Conservation (phyloP, 352 stramenopile genomes). For the Phytophthora crassamura region DNA sequence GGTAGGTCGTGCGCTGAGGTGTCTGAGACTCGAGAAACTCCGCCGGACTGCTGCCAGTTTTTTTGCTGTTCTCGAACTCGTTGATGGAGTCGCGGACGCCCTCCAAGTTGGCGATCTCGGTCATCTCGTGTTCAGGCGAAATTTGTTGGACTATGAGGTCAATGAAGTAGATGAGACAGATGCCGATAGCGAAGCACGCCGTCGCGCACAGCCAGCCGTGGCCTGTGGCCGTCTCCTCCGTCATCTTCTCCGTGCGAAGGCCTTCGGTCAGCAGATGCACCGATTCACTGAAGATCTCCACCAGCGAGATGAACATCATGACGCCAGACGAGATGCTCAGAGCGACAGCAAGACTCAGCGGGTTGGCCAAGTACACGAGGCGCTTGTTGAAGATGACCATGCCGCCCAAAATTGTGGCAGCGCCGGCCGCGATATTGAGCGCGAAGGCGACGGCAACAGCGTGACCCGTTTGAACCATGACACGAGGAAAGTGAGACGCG, state of each 20-base stretch:
- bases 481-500: background rate
- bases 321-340: constrained; percentile 76
- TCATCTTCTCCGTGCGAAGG: constrained; percentile 42
- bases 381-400: constrained; percentile 59
- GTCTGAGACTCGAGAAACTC: constrained; percentile 37
- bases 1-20: constrained; percentile 7
- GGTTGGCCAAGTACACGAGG: constrained; percentile 59
- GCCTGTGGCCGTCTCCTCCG: constrained; percentile 36
- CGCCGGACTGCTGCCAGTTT: background rate
- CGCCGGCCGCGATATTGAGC: constrained; percentile 56
- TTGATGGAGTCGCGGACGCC: constrained; percentile 43
- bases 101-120: constrained; percentile 45
- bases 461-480: constrained; percentile 50
- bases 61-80: constrained; percentile 32
- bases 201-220: constrained; percentile 85
- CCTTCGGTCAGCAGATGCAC: constrained; percentile 43
- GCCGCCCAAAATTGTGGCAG: constrained; percentile 62
- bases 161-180: constrained; percentile 62
- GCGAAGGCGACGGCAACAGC: constrained; percentile 50
- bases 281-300: constrained; percentile 62
- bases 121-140: constrained; percentile 36
- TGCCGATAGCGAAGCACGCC: constrained; percentile 86
- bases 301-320: constrained; percentile 85
- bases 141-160: constrained; percentile 54
- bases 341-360: constrained; percentile 79